phyloP scores from a whole-genome alignment of 2,329 filamentous ascomycete genomes.

The Neonectria hederae region DNA sequence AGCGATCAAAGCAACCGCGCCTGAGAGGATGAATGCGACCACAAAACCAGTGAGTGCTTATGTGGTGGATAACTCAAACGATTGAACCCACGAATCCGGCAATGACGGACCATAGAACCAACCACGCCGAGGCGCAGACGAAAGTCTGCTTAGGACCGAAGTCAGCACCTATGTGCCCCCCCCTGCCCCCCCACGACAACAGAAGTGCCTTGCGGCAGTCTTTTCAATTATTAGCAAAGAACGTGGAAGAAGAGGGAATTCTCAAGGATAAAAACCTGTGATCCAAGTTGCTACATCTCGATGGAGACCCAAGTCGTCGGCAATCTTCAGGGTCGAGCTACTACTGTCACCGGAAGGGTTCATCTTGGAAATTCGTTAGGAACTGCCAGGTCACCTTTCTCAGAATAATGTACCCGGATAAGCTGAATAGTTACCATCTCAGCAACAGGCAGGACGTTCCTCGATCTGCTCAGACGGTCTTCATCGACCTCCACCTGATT shows the following conservation, averaged over 20 bases:
- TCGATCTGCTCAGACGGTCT: no score
- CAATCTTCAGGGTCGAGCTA: background rate
- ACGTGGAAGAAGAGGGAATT: background rate
- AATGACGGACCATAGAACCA: conserved; percentile 51
- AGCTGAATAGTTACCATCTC: no score
- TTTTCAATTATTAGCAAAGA: background rate
- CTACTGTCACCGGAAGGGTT: background rate
- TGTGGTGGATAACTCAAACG: conserved; percentile 52
- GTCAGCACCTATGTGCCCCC: background rate
- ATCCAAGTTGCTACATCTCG: background rate
- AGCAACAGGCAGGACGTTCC: no score
- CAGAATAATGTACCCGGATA: no score
- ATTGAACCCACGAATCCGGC: conserved; percentile 54
- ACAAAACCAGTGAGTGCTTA: conserved; percentile 58
- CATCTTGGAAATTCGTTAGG: background rate
- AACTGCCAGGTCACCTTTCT: no score
- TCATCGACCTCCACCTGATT: no score
- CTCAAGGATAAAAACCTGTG: background rate
- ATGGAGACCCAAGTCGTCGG: background rate
- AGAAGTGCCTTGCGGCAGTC: background rate
- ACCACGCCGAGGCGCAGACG: background rate
- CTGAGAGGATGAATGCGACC: conserved; percentile 60
- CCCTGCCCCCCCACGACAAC: background rate
- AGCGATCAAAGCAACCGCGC: conserved; percentile 59
- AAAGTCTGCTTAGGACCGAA: background rate